Evolutionary conservation across 495 filamentous ascomycete genomes (phyloP).

Genomic region (Massariosphaeria phaeospora): DNA sequence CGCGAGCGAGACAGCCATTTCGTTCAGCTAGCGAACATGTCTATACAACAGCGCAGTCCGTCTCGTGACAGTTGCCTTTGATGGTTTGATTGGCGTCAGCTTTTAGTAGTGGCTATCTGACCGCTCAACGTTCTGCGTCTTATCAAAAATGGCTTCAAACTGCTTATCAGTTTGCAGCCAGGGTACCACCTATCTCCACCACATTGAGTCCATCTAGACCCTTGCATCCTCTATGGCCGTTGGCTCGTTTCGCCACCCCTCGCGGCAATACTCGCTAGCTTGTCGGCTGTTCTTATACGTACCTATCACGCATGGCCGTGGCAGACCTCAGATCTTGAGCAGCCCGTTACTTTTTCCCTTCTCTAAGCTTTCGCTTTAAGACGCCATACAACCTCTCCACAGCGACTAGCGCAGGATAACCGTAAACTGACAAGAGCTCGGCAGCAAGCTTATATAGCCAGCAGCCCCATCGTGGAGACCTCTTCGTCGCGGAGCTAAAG

Average conservation of each 20-base stretch:
- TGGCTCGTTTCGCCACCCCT: conserved; percentile 10
- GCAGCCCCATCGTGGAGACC: neutral
- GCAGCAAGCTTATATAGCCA: conserved; percentile 16
- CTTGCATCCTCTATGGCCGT: conserved; percentile 14
- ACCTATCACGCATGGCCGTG: too few relatives aligned
- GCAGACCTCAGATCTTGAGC: neutral
- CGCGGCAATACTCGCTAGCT: conserved; percentile 8
- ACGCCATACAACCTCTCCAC: neutral
- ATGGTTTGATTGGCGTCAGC: conserved; percentile 13
- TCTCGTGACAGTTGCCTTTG: conserved; percentile 11
- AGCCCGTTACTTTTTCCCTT: conserved; percentile 13
- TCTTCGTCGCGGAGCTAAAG: neutral
- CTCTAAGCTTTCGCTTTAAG: neutral
- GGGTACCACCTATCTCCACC: conserved; percentile 16
- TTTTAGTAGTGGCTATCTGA: conserved; percentile 21
- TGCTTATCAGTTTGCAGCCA: conserved; percentile 24
- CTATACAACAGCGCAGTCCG: conserved; percentile 1
- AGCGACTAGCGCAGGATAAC: conserved; percentile 15
- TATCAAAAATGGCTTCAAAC: conserved; percentile 17
- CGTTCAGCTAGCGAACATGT: conserved; percentile 3
- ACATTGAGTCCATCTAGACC: conserved; percentile 16
- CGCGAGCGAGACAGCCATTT: neutral
- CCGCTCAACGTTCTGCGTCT: conserved; percentile 22
- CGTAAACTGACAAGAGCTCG: conserved; percentile 16
- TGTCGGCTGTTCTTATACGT: too few relatives aligned